These are phyloP conservation scores for Seiridium cupressi DNA, from an alignment of 2,329 filamentous ascomycete genomes.

Conservation along the genomic window DNA sequence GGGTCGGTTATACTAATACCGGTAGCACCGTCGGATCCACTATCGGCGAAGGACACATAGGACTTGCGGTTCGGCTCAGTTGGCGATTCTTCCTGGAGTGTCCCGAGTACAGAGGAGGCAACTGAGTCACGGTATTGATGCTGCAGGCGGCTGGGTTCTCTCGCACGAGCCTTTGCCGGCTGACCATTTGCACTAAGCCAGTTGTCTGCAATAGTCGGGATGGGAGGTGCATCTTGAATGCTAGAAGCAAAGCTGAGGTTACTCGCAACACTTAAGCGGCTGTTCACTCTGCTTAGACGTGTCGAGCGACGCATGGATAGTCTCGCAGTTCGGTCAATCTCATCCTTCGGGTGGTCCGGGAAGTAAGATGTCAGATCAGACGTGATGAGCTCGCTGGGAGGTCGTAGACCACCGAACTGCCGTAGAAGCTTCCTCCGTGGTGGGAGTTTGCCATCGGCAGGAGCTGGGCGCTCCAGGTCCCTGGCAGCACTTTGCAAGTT, in stretches of 20 bases:
- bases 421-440: slow-evolving; percentile 58
- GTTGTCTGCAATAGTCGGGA: slow-evolving; percentile 91
- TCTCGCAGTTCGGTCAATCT: slow-evolving; percentile 93
- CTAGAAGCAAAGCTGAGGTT: slow-evolving; percentile 92
- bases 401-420: slow-evolving; percentile 87
- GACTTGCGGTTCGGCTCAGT: slow-evolving; percentile 89
- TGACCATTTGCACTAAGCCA: slow-evolving; percentile 72
- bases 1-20: slow-evolving; percentile 75
- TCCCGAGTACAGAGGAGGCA: slow-evolving; percentile 83
- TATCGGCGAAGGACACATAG: slow-evolving; percentile 86
- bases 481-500: slow-evolving; percentile 60
- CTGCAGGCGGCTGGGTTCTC: slow-evolving; percentile 46
- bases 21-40: slow-evolving; percentile 63
- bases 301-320: slow-evolving; percentile 89
- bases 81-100: slow-evolving; percentile 85
- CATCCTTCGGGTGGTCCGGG: slow-evolving; percentile 88
- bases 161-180: slow-evolving; percentile 45
- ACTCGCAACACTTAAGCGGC: slow-evolving; percentile 88
- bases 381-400: slow-evolving; percentile 95
- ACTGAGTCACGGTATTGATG: slow-evolving; percentile 81
- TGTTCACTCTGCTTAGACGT: slow-evolving; percentile 88
- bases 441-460: slow-evolving; percentile 40
- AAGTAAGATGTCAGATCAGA: slow-evolving; percentile 97
- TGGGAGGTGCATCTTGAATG: slow-evolving; percentile 87
- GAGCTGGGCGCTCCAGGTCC: slow-evolving; percentile 56